These are phyloP conservation scores for Coffea eugenioides DNA, from an alignment of 257 asterid genomes.

Conservation along the genomic window DNA sequence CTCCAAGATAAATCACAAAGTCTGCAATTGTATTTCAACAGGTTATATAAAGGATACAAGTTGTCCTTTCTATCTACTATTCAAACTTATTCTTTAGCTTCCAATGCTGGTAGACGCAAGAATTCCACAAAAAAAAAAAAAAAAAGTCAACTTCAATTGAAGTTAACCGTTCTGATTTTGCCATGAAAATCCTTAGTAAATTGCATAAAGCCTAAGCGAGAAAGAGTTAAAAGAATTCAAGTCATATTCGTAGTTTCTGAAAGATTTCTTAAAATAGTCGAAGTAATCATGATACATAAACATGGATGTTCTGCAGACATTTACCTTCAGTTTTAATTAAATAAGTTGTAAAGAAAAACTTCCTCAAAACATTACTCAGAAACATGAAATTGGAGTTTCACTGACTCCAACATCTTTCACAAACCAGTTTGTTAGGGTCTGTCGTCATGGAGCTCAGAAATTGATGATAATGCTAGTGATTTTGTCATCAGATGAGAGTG, in stretches of 20 bases:
- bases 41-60: neutral
- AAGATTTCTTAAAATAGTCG: too few relatives aligned
- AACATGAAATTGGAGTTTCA: neutral
- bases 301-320: neutral
- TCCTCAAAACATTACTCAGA: neutral
- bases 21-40: slow-evolving; percentile 40
- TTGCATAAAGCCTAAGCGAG: neutral
- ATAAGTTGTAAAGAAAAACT: neutral
- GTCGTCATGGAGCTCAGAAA: too few relatives aligned
- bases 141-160: neutral
- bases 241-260: too few relatives aligned
- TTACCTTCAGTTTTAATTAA: neutral
- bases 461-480: too few relatives aligned
- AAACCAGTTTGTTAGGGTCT: too few relatives aligned
- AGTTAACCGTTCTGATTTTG: neutral
- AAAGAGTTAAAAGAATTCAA: neutral
- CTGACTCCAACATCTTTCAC: neutral
- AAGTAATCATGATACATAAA: neutral
- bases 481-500: neutral
- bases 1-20: slow-evolving; percentile 86
- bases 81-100: neutral
- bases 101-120: neutral
- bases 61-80: neutral
- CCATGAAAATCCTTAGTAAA: neutral
- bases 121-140: neutral